phyloP scores from a whole-genome alignment of 2,329 filamentous ascomycete species.

The Exutisphaerella laricina region DNA sequence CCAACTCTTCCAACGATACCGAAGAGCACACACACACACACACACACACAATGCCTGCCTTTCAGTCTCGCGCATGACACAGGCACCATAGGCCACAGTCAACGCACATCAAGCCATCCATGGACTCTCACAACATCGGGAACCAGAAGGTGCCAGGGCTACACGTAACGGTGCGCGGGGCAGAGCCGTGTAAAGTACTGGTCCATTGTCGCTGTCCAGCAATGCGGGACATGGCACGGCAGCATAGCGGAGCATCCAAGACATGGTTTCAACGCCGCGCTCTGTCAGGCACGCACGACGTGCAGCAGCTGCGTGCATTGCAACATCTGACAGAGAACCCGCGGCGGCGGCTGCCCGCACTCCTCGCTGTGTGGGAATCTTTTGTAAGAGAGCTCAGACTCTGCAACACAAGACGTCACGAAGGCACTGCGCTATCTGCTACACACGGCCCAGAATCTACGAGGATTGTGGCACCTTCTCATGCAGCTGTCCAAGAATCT shows the following conservation, averaged over 20 bases:
- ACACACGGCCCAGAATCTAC: not conserved
- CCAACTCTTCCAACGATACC: too few species aligned
- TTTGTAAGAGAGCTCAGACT: not conserved
- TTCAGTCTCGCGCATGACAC: too few species aligned
- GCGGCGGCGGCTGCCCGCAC: too few species aligned
- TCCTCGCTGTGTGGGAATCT: too few species aligned
- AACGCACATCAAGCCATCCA: not conserved
- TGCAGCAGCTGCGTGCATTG: too few species aligned
- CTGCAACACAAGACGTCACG: not conserved
- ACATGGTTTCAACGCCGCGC: too few species aligned
- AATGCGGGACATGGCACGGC: not conserved
- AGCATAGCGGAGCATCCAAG: not conserved
- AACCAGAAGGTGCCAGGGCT: not conserved
- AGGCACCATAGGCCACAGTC: too few species aligned
- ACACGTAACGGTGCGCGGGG: conserved; percentile 6
- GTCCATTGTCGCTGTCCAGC: not conserved
- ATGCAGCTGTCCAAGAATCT: not conserved
- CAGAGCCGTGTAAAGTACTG: conserved; percentile 1
- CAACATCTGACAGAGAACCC: too few species aligned
- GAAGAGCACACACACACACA: too few species aligned
- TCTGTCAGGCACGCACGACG: not conserved
- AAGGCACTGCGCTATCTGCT: not conserved
- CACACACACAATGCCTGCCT: too few species aligned
- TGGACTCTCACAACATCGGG: not conserved
- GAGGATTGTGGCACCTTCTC: not conserved